Base-by-base conservation (phyloP, 2,329 filamentous ascomycete species). In the Penicillium sclerotigenum region DNA sequence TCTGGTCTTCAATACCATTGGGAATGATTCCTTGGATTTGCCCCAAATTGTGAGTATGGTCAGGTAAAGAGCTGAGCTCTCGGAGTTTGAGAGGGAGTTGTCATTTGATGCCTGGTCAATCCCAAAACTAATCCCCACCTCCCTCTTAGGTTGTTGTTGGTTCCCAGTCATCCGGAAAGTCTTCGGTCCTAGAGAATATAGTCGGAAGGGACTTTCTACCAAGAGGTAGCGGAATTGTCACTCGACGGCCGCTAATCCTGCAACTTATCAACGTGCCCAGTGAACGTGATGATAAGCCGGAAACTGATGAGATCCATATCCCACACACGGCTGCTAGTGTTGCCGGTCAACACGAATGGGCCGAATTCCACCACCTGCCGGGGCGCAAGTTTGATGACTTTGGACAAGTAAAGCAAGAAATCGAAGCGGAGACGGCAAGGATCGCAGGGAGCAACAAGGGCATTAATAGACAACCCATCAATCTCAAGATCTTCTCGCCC, bases 1-100 rank as follows among this genome's bases (percentile, higher is more conserved):
- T 77, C 80, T 99, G 71, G 94, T 99, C 71, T 99, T 99, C 82
- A 99, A 99, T 80, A 99, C 94, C 66, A 99, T 99, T 76, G 94
- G 94, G 77, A 97, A 92, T 80, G 94, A 99, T 77, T 97, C 93
- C 51, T 84, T 99, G 59, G 94, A 99, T 77, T 81, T 99, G 56
- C 94, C 94, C 57, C 94, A 99, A 79, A 99, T 99, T 83, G 94
- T 97, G 87, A 72, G 86, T 80, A 18, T 22, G 28, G 40, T 52
- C 47, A 38, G 18, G 37, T 57, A 47, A 22, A 49, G 29, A 47
- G 28, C 26, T 28, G 29, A 47, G 28, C 26, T 28, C 29, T 31
- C 37, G 20, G n/a, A 52, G 45, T 49, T 41, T 38, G 41, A 54
- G 34, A 18, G 34, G 40, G 22, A 43, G 26, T 26, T 40, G 33